These are phyloP conservation scores for Salix purpurea DNA, from an alignment of 345 rosid genomes.

Conservation along the genomic window DNA sequence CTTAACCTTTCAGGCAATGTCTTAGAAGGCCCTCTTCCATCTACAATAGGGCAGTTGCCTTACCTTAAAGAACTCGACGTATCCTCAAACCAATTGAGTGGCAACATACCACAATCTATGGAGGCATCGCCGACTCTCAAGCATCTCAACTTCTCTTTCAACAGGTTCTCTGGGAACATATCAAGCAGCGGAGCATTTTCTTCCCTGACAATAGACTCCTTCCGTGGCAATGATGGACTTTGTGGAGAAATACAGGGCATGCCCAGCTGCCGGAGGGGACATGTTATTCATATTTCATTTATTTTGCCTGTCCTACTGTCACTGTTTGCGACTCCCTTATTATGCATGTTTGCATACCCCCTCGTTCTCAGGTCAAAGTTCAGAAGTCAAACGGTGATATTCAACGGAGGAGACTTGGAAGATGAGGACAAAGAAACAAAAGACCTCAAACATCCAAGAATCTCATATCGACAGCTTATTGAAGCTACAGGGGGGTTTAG, in stretches of 20 bases:
- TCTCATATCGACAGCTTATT: conserved; percentile 61
- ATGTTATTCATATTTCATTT: conserved; percentile 22
- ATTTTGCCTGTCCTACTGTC: conserved; percentile 54
- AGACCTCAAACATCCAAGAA: conserved; percentile 54
- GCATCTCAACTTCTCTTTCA: conserved; percentile 69
- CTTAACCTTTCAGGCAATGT: conserved; percentile 67
- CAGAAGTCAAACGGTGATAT: conserved; percentile 25
- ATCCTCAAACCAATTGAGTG: conserved; percentile 58
- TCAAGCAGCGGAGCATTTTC: conserved; percentile 64
- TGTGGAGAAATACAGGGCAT: conserved; percentile 78
- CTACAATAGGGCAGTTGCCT: conserved; percentile 66
- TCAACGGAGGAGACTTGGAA: conserved; percentile 35
- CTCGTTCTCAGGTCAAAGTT: conserved; percentile 41
- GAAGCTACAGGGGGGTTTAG: conserved; percentile 79
- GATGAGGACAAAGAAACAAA: conserved; percentile 49
- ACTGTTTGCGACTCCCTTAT: conserved; percentile 39
- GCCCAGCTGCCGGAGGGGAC: conserved; percentile 53
- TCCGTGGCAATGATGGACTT: conserved; percentile 57
- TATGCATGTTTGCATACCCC: conserved; percentile 48
- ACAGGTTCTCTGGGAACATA: conserved; percentile 58
- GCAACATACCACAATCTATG: conserved; percentile 55
- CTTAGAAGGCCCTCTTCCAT: conserved; percentile 57
- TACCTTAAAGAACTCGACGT: conserved; percentile 63
- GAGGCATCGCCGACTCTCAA: conserved; percentile 59
- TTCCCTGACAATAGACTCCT: conserved; percentile 53